A percentile compares a stretch with the other conserved stretches of the same genome.
Conservation (phyloP, 768 basidiomycete genomes). For the Termitomyces sp. region DNA sequence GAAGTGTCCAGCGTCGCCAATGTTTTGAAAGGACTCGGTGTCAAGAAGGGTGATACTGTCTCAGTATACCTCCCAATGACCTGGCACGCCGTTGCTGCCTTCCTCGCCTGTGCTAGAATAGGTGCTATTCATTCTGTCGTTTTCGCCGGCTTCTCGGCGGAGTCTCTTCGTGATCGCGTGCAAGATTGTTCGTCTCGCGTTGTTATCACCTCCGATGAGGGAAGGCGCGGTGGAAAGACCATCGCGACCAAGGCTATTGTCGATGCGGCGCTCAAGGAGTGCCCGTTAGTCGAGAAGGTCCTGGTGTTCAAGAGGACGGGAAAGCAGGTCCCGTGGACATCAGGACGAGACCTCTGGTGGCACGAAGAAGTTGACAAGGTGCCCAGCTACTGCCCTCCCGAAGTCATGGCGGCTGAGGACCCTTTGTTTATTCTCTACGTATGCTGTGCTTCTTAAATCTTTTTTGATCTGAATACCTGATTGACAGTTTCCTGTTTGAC, state of each 20-base stretch:
- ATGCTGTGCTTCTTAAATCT: slow-evolving; percentile 30
- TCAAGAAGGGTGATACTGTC: slow-evolving; percentile 95
- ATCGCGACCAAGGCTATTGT: slow-evolving; percentile 95
- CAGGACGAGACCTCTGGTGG: slow-evolving; percentile 94
- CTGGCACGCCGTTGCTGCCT: slow-evolving; percentile 93
- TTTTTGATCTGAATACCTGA: slow-evolving; percentile 5
- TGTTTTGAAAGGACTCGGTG: slow-evolving; percentile 82
- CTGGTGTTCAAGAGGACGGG: slow-evolving; percentile 89
- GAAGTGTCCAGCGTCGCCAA: slow-evolving; percentile 91
- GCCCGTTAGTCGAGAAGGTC: slow-evolving; percentile 85
- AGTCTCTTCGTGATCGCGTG: slow-evolving; percentile 89
- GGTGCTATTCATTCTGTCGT: slow-evolving; percentile 97
- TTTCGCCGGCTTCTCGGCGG: slow-evolving; percentile 95
- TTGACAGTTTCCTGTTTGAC: slow-evolving; percentile 4
- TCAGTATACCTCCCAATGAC: slow-evolving; percentile 93
- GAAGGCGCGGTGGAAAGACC: slow-evolving; percentile 87
- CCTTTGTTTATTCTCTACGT: slow-evolving; percentile 99
- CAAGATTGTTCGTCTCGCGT: slow-evolving; percentile 87
- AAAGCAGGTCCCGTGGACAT: slow-evolving; percentile 72
- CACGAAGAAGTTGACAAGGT: slow-evolving; percentile 87
- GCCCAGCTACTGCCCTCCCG: slow-evolving; percentile 83
- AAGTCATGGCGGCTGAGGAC: slow-evolving; percentile 89
- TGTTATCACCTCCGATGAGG: slow-evolving; percentile 96
- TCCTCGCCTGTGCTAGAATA: slow-evolving; percentile 97
- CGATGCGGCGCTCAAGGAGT: slow-evolving; percentile 84